phyloP scores from a whole-genome alignment of 371 early-diverging fungal genomes.

The Mucor piriformis region DNA sequence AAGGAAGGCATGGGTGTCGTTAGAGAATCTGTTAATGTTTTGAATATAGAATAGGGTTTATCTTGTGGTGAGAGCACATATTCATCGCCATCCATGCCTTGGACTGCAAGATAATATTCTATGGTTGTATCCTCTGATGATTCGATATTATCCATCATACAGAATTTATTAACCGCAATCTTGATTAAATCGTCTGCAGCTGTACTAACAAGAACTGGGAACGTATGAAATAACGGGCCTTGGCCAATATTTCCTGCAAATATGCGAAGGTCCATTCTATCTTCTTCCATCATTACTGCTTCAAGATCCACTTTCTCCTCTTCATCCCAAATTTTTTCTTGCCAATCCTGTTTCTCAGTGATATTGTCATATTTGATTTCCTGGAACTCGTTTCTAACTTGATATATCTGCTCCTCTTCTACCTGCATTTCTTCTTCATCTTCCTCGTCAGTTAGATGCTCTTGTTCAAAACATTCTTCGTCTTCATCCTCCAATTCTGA shows the following conservation, averaged over 20 bases:
- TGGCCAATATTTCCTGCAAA: conserved; percentile 65
- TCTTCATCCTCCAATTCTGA: conserved; percentile 37
- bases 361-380: conserved; percentile 4
- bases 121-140: conserved; percentile 38
- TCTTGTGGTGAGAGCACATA: conserved; percentile 58
- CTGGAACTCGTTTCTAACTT: conserved; percentile 1
- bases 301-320: conserved; percentile 4
- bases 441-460: conserved; percentile 15
- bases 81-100: conserved; percentile 64
- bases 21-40: conserved; percentile 60
- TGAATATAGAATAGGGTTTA: conserved; percentile 62
- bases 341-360: conserved; percentile 7
- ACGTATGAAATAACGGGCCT: conserved; percentile 60
- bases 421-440: background rate
- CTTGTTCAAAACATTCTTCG: conserved; percentile 8
- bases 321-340: conserved; percentile 24
- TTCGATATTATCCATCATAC: conserved; percentile 16
- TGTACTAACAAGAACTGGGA: conserved; percentile 41
- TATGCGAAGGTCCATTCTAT: conserved; percentile 36
- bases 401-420: background rate
- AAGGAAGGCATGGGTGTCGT: conserved; percentile 62
- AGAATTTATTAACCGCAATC: conserved; percentile 51
- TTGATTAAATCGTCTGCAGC: conserved; percentile 57
- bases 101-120: conserved; percentile 59
- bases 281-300: background rate